These are phyloP conservation scores for Cordyceps farinosa DNA, from an alignment of 2,329 filamentous ascomycete genomes.

Conservation along the genomic window DNA sequence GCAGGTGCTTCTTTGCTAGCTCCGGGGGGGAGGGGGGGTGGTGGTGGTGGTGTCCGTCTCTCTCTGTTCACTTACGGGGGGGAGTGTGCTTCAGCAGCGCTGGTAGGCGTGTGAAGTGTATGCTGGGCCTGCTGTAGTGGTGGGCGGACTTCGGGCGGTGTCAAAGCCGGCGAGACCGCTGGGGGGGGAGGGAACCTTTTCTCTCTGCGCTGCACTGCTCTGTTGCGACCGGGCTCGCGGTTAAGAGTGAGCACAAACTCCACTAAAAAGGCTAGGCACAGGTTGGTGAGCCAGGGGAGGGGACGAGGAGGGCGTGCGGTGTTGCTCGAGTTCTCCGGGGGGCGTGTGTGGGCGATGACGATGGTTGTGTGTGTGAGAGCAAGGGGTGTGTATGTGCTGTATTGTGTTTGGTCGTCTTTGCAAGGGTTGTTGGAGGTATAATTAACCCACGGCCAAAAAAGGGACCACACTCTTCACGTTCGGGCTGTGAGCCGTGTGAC, in stretches of 20 bases:
- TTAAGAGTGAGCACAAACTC: constrained; percentile 7
- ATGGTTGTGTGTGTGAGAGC: background rate
- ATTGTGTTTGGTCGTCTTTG: background rate
- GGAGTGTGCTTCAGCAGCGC: too few relatives aligned
- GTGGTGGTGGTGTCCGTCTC: too few relatives aligned
- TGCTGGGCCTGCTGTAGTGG: background rate
- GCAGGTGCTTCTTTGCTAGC: background rate
- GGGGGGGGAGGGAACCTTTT: background rate
- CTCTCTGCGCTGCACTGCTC: too few relatives aligned
- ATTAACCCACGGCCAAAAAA: background rate
- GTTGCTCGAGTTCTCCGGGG: constrained; percentile 1
- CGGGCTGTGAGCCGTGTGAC: background rate
- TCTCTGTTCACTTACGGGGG: too few relatives aligned
- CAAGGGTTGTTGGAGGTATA: background rate
- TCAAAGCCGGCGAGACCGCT: constrained; percentile 14
- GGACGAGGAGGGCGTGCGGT: background rate
- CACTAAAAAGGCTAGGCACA: constrained; percentile 6
- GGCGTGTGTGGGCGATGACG: background rate
- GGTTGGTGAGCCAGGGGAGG: background rate
- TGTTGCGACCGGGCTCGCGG: background rate
- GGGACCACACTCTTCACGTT: background rate
- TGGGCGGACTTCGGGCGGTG: constrained; percentile 14
- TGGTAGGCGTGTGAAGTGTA: background rate
- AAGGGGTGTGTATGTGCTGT: background rate
- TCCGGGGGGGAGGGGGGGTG: background rate